Percentiles rank a stretch among this genome's conserved stretches.
Conservation (phyloP, 1,284 basidiomycete species). For the Marasmius fiardii region DNA sequence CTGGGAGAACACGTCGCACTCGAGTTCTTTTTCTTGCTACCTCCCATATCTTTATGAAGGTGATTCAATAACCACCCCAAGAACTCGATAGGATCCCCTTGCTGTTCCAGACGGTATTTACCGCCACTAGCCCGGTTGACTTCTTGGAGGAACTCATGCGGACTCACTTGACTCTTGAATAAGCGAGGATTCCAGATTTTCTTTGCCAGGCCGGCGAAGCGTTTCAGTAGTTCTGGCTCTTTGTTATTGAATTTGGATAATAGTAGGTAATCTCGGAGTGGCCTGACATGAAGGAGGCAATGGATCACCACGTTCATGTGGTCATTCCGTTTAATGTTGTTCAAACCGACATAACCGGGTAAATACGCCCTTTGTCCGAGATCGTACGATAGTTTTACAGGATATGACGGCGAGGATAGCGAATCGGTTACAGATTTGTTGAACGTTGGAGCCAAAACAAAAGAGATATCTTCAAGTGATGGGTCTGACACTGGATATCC, state of each 20-base stretch:
- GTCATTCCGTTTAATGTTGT: conserved; percentile 97
- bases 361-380: conserved; percentile 79
- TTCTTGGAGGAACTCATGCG: conserved; percentile 98
- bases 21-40: conserved; percentile 81
- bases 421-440: conserved; percentile 46
- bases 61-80: conserved; percentile 94
- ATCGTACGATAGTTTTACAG: conserved; percentile 81
- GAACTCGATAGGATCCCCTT: conserved; percentile 96
- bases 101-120: conserved; percentile 89
- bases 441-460: conserved; percentile 87
- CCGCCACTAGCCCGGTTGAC: conserved; percentile 85
- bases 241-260: conserved; percentile 71
- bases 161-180: conserved; percentile 98
- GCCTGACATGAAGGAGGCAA: conserved; percentile 86
- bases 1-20: conserved; percentile 48
- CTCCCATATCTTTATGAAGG: conserved; percentile 90
- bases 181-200: conserved; percentile 95
- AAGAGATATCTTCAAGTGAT: conserved; percentile 91
- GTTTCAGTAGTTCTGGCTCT: conserved; percentile 82
- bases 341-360: conserved; percentile 94
- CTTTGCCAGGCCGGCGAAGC: conserved; percentile 83
- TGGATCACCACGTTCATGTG: conserved; percentile 98
- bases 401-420: conserved; percentile 56
- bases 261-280: conserved; percentile 85
- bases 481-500: conserved; percentile 95